Evolutionary conservation across 2,329 filamentous ascomycete genomes (phyloP).

Genomic region (Fusarium mundagurra): DNA sequence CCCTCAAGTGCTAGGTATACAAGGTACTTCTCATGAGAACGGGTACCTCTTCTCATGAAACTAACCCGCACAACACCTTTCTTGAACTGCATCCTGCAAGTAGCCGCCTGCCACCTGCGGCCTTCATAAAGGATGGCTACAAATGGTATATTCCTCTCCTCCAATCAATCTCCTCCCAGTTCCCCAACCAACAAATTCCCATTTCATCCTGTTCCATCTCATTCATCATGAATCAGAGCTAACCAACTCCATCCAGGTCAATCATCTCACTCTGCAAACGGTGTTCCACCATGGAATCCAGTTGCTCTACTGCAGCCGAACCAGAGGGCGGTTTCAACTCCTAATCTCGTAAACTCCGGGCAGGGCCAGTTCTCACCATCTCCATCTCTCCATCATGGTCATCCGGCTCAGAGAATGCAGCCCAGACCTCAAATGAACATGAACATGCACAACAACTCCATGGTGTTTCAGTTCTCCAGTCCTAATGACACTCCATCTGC

Average conservation of each 20-base stretch:
- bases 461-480: constrained; percentile 57
- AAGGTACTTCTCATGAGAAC: constrained; percentile 38
- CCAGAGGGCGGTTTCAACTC: constrained; percentile 44
- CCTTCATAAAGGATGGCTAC: constrained; percentile 44
- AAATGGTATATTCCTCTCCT: constrained; percentile 41
- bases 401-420: constrained; percentile 34
- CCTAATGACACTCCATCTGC: constrained; percentile 49
- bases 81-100: constrained; percentile 36
- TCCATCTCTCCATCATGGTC: constrained; percentile 32
- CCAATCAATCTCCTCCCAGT: neutral
- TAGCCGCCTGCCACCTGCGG: constrained; percentile 35
- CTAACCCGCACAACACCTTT: constrained; percentile 32
- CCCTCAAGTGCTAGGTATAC: neutral
- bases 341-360: constrained; percentile 40
- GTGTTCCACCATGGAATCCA: constrained; percentile 54
- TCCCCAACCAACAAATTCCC: neutral
- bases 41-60: constrained; percentile 25
- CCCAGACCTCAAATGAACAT: constrained; percentile 43
- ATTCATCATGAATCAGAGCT: constrained; percentile 10
- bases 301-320: constrained; percentile 53
- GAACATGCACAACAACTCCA: constrained; percentile 46
- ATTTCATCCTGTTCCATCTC: constrained; percentile 1
- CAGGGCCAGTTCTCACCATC: constrained; percentile 39
- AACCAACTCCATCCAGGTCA: constrained; percentile 40
- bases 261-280: constrained; percentile 41